phyloP scores from a whole-genome alignment of 805 yeast species.

The Metschnikowia continentalis region DNA sequence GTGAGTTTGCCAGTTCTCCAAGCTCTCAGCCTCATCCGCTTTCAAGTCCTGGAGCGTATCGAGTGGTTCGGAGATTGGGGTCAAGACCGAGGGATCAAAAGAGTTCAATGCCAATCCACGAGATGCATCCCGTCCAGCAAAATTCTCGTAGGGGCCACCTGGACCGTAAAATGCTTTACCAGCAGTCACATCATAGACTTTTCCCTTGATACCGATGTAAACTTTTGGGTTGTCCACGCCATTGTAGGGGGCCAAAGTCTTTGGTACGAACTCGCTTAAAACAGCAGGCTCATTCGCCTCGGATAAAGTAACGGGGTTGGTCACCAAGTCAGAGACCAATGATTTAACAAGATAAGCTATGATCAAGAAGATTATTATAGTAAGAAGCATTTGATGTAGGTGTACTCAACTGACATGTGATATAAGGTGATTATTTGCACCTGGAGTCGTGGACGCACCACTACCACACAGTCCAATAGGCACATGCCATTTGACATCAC shows the following conservation, averaged over 20 bases:
- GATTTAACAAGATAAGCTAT: constrained; percentile 30
- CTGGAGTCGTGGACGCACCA: constrained; percentile 5
- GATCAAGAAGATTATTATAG: constrained; percentile 29
- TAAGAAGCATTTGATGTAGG: constrained; percentile 19
- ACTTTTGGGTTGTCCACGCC: constrained; percentile 78
- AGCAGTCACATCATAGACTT: constrained; percentile 74
- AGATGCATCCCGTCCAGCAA: constrained; percentile 95
- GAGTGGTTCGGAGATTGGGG: constrained; percentile 69
- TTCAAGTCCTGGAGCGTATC: constrained; percentile 65
- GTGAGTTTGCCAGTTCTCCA: constrained; percentile 82
- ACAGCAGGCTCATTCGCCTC: constrained; percentile 29
- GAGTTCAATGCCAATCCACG: constrained; percentile 88
- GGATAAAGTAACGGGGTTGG: constrained; percentile 28
- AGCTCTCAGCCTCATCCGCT: constrained; percentile 55
- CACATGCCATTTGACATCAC: background rate
- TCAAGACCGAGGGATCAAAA: constrained; percentile 65
- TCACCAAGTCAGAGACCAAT: constrained; percentile 21
- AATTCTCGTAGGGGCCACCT: constrained; percentile 88
- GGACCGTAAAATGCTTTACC: constrained; percentile 92
- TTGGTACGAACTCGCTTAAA: constrained; percentile 66
- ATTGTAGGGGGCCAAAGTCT: constrained; percentile 66
- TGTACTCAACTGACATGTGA: constrained; percentile 2
- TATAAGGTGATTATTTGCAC: background rate
- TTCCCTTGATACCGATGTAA: constrained; percentile 82
- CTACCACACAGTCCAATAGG: background rate